A percentile compares a stretch with the other conserved stretches of the same genome.
Evolutionary conservation across 2,329 filamentous ascomycete genomes (phyloP).

Genomic region (Penicillium occitanis): DNA sequence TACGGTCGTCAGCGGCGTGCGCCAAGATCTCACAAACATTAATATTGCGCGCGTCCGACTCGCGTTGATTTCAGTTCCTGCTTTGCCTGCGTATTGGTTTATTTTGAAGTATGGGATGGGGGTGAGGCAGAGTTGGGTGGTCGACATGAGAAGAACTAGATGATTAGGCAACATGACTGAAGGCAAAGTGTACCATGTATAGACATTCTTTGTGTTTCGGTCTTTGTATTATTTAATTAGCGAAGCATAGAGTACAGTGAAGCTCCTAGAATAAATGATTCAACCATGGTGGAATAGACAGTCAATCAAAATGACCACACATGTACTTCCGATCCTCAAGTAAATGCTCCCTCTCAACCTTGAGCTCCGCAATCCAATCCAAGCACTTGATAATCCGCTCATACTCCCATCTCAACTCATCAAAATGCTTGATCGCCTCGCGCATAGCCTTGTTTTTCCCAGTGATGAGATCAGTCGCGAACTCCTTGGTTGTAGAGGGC

Average conservation of each 20-base stretch:
- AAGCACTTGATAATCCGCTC: not conserved
- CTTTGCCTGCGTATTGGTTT: not conserved
- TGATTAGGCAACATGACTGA: not conserved
- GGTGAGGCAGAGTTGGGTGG: not conserved
- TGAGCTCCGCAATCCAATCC: conserved; percentile 8
- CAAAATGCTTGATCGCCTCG: not conserved
- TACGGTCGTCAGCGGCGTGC: conserved; percentile 34
- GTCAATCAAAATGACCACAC: conserved; percentile 5
- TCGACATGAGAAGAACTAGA: not conserved
- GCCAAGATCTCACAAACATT: conserved; percentile 40
- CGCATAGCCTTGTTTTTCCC: not conserved
- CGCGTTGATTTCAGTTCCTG: not conserved
- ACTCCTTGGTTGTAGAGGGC: not conserved
- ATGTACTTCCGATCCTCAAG: conserved; percentile 16
- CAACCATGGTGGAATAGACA: too few relatives aligned
- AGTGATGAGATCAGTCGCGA: not conserved
- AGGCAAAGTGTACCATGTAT: not conserved
- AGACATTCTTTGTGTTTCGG: not conserved
- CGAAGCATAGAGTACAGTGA: not conserved
- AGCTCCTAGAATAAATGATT: not conserved
- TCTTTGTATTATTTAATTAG: not conserved
- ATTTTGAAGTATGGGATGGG: not conserved
- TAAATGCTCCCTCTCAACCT: conserved; percentile 2
- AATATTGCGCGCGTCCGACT: conserved; percentile 46
- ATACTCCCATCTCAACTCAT: conserved; percentile 13